Base-by-base conservation (phyloP, 2,329 filamentous ascomycete genomes). In the Coccinonectria pachysandricola region DNA sequence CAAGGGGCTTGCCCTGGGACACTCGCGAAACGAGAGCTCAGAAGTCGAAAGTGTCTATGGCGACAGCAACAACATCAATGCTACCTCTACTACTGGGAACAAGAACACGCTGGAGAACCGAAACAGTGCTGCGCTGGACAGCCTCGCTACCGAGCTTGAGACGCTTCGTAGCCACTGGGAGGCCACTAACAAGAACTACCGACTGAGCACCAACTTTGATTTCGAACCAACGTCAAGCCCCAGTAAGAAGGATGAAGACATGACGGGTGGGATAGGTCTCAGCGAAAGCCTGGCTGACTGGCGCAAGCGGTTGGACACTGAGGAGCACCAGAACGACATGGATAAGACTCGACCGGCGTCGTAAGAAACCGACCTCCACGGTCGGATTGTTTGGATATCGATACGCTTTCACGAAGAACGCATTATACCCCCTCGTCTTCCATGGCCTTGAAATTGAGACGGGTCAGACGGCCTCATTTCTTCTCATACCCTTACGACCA, bases 131-230 rank as follows among this genome's bases (percentile, higher is more conserved):
- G 88, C 87, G 3, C 69, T 98, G 12, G 91, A 98, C 55, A 91
- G 79, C 38, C 71, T 98, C 13, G 88, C 91, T 8, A 85, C 75
- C 37, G 91, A 98, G 59, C 74, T 98, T 6, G 91, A 98, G 52
- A 81, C 83, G 8, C 66, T 98, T 24, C 75, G 88, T 27, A 83
- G 68, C 27, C 87, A 95, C 46, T 98, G 91, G 91, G 86, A 96
- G 59, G 84, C 79, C 19, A 94, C 86, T 8, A 95, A 88, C 60
- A 91, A 92, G 56, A 92, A 84, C 46, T 95, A 96, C 54, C 79
- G 91, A 13, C 62, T 95, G 22, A 93, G 84, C 55, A 87, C 79
- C 47, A 76, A 81, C 26, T 92, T 93, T 45, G 87, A 95, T 50
- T 87, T 92, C 43, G 87, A 94, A 30, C 39, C 50, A 12, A 62